Conservation (phyloP, 805 yeast genomes). For the Yamadazyma olivae region DNA sequence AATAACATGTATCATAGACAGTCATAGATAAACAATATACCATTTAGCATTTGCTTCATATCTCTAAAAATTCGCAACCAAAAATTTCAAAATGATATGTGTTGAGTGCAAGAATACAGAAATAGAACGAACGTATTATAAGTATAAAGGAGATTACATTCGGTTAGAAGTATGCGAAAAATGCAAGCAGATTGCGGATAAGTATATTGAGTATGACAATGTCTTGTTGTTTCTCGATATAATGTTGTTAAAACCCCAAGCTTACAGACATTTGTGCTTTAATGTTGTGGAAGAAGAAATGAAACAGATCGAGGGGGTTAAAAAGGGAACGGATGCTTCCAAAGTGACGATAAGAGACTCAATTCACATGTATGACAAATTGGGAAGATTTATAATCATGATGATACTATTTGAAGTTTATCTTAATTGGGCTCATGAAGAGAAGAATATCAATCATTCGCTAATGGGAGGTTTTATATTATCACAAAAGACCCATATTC, state of each 20-base stretch:
- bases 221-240: slow-evolving; percentile 83
- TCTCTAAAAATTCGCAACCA: background rate
- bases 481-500: slow-evolving; percentile 38
- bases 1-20: slow-evolving; percentile 3
- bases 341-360: background rate
- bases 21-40: background rate
- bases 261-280: slow-evolving; percentile 81
- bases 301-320: slow-evolving; percentile 10
- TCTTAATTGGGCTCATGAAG: slow-evolving; percentile 88
- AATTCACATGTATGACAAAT: background rate
- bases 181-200: slow-evolving; percentile 79
- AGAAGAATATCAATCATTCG: slow-evolving; percentile 45
- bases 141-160: slow-evolving; percentile 75
- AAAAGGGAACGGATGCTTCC: slow-evolving; percentile 15
- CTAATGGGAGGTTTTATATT: slow-evolving; percentile 21
- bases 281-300: slow-evolving; percentile 48
- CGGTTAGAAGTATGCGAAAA: slow-evolving; percentile 70
- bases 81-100: slow-evolving; percentile 62
- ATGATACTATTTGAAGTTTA: slow-evolving; percentile 83
- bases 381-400: slow-evolving; percentile 31
- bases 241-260: slow-evolving; percentile 80
- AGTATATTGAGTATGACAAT: slow-evolving; percentile 86
- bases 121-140: slow-evolving; percentile 62
- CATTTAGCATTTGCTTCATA: no score
- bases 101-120: slow-evolving; percentile 73